Evolutionary conservation across 352 stramenopile genomes (phyloP), one percentile per base, ranked within the genome.

Genomic region (Phytophthora hybrid): DNA sequence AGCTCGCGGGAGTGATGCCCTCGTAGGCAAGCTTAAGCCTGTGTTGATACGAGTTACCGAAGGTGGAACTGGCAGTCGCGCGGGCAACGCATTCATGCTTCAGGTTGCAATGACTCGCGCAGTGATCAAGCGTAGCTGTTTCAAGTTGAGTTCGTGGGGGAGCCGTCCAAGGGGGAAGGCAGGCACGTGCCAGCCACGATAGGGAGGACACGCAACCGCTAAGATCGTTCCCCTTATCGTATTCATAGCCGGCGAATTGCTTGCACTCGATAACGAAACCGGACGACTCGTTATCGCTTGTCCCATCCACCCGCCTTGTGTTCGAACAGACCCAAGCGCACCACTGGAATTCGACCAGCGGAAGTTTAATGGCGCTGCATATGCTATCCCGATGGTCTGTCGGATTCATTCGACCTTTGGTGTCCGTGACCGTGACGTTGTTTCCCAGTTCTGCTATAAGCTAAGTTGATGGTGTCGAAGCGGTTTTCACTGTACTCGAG

Each of bases 401-500:
- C 89, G 81, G 67, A 97, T 83, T 91, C 63, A 97, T 86, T n/a
- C 78, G 77, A 11, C 91, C 91, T 60, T 93, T 87, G 13, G 66
- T 84, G 18, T 90, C 91, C n/a, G 91, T 79, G 68, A 97, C 93
- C 26, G 75, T 90, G 41, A 92, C 83, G 10, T 77, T 74, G 66
- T 97, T 87, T 31, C 74, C 57, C 47, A 94, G 82, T 51, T 86
- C 73, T 3, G 84, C 83, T 9, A 91, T 31, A 47, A 70, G 23
- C 78, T 55, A 95, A 91, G 55, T 88, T 74, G 57, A 89, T 77
- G 34, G 85, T 83, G 57, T 76, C 75, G 63, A 90, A 84, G 39
- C 84, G 73, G 49, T 81, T 71, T 34, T 66, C 67, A 16, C 49
- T 58, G 78, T 87, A 89, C 64, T 92, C 73, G 60, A 91, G 73